Conservation (phyloP, 495 filamentous ascomycete genomes). For the Penicillium lagena region DNA sequence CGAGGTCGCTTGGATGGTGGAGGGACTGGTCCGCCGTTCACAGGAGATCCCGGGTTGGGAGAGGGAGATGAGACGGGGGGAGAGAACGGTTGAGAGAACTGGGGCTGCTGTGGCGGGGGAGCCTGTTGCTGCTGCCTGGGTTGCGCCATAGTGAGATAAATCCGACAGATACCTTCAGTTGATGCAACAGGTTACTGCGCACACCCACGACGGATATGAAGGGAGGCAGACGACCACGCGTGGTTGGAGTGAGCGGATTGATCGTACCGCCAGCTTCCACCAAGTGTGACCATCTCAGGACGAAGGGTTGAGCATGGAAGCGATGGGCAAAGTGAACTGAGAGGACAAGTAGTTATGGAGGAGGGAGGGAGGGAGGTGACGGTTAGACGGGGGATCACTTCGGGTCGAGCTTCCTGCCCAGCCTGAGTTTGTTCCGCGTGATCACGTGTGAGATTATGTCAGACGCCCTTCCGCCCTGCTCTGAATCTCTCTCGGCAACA, state of each 20-base stretch:
- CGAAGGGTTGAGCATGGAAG: slow-evolving; percentile 15
- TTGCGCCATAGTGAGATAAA: slow-evolving; percentile 54
- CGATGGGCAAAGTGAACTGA: slow-evolving; percentile 2
- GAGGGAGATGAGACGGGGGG: slow-evolving; percentile 49
- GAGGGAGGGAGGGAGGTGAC: background rate
- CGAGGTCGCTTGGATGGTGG: slow-evolving; percentile 61
- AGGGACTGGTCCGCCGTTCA: slow-evolving; percentile 33
- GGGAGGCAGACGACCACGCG: slow-evolving; percentile 31
- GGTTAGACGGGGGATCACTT: slow-evolving; percentile 1
- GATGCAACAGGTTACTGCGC: slow-evolving; percentile 5
- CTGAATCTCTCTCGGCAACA: no score
- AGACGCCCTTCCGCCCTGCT: no score
- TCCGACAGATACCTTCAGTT: background rate
- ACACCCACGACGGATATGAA: slow-evolving; percentile 12
- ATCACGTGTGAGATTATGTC: no score
- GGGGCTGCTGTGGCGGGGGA: slow-evolving; percentile 32
- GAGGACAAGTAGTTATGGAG: background rate
- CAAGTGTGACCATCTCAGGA: slow-evolving; percentile 41
- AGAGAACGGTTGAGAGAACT: slow-evolving; percentile 45
- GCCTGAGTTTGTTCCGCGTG: slow-evolving; percentile 15
- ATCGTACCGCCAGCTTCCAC: slow-evolving; percentile 36
- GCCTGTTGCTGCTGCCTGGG: slow-evolving; percentile 17
- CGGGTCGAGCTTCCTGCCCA: no score
- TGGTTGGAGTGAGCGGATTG: slow-evolving; percentile 35
- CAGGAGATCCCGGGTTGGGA: slow-evolving; percentile 33